Evolutionary conservation across 129 eudicot genomes (phyloP), one percentile per base, ranked within the genome.

Genomic region (Flaveria linearis): DNA sequence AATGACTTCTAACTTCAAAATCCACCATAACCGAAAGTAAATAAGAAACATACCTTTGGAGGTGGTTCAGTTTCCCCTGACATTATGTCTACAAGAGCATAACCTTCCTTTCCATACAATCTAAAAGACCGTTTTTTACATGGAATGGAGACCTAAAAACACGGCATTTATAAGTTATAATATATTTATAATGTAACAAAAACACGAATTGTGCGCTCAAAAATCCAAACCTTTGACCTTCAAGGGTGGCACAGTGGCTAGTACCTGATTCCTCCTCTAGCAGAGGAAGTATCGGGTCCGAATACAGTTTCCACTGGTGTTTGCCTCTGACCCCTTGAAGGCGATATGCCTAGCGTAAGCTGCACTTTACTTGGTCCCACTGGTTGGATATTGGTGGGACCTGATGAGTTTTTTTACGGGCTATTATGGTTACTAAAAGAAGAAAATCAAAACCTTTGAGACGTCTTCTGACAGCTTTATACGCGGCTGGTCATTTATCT

Each of bases 401-500:
- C 61, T 1, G 3, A 17, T 18, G 61, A 18, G 12, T 55, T 55
- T 8, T 17, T 23, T 8, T 17, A 55, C 61, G 26, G 61, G 12
- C 0, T 55, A 25, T 55, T 13, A 18, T 55, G 26, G 26, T 55
- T 23, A 55, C 26, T 11, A 18, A 55, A 17, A 55, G 18, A 7
- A 72, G 5, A 12, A 17, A 80, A 45, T 64, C 65, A 84, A 76
- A 69, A 91, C 99, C 99, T 95, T 95, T 76, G 99, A 87, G 70
- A 95, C 88, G 71, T 95, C 99, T 86, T 95, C 99, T 13, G 99
- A 95, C 36, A 95, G 90, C 76, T 95, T 95, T 64, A 95, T 95
- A 9, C 99, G 96, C 9, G 99, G 99, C 84, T 95, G 97, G 39
- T 88, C 81, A 72, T 95, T 95, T 65, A 95, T 91, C 80, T 95